These are phyloP conservation scores for Ophiocordyceps australis DNA, from an alignment of 2,329 filamentous ascomycete genomes.

Conservation along the genomic window DNA sequence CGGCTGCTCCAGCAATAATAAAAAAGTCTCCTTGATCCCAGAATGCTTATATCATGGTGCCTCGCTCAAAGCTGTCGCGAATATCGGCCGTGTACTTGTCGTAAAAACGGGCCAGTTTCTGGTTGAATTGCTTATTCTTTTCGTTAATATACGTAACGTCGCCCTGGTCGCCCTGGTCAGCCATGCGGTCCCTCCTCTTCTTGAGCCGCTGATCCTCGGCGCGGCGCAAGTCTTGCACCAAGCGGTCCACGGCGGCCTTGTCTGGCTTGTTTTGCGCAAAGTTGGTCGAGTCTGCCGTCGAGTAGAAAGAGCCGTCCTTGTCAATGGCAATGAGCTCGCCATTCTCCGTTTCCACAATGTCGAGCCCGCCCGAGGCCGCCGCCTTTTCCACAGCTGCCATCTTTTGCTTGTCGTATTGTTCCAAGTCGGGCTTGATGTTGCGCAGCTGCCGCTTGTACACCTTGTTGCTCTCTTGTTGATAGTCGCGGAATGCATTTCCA, in stretches of 20 bases:
- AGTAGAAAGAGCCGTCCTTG: conserved; percentile 78
- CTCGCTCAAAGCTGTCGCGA: conserved; percentile 90
- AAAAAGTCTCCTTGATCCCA: neutral
- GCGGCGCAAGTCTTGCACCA: conserved; percentile 74
- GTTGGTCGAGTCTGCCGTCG: conserved; percentile 63
- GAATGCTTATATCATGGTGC: conserved; percentile 62
- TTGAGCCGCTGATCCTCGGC: conserved; percentile 75
- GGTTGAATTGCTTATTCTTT: conserved; percentile 99
- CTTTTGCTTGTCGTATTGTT: conserved; percentile 77
- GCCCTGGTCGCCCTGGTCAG: conserved; percentile 62
- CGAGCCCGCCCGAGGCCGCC: conserved; percentile 66
- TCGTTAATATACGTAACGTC: conserved; percentile 99
- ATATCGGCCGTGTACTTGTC: conserved; percentile 98
- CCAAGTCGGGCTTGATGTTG: conserved; percentile 58
- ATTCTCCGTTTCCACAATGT: conserved; percentile 89
- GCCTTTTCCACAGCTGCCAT: conserved; percentile 70
- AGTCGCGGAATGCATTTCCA: conserved; percentile 80
- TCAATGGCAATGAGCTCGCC: conserved; percentile 91
- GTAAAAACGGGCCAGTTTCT: conserved; percentile 90
- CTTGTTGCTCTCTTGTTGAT: conserved; percentile 72
- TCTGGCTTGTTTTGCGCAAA: conserved; percentile 77
- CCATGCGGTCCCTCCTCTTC: conserved; percentile 66
- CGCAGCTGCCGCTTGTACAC: conserved; percentile 84
- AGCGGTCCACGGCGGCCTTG: conserved; percentile 68
- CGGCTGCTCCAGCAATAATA: no score